Conservation (phyloP, 495 filamentous ascomycete genomes). For the Hypoxylon lenormandii region DNA sequence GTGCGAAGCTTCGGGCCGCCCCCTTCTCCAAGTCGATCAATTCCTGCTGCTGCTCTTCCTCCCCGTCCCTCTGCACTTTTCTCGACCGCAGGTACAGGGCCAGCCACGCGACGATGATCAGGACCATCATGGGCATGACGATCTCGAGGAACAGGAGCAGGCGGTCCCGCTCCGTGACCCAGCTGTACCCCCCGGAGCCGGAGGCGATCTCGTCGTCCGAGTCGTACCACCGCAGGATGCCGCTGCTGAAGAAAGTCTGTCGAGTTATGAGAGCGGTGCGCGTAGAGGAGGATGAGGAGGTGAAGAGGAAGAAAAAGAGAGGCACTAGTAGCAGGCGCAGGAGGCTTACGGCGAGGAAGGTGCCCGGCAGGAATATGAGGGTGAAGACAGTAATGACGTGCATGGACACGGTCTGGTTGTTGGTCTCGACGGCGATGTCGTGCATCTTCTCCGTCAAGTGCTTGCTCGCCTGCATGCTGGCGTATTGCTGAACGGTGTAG, state of each 20-base stretch:
- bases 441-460: constrained; percentile 54
- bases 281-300: no score
- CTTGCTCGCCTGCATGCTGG: constrained; percentile 78
- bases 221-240: constrained; percentile 44
- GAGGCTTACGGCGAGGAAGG: constrained; percentile 55
- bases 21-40: constrained; percentile 5
- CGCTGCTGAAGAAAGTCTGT: constrained; percentile 54
- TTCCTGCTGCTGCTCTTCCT: neutral
- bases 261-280: constrained; percentile 6
- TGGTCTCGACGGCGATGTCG: constrained; percentile 53
- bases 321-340: neutral
- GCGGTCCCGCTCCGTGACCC: constrained; percentile 7
- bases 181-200: constrained; percentile 10
- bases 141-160: constrained; percentile 33
- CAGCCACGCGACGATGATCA: constrained; percentile 28
- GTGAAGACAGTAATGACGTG: constrained; percentile 58
- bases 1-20: no score
- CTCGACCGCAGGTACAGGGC: constrained; percentile 16
- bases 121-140: constrained; percentile 31
- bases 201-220: constrained; percentile 4
- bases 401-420: constrained; percentile 59
- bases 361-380: constrained; percentile 57
- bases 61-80: neutral
- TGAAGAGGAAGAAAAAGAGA: no score
- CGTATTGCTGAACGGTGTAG: constrained; percentile 82